phyloP scores from a whole-genome alignment of 106 monocot species.

The Apostasia shenzhenica region DNA sequence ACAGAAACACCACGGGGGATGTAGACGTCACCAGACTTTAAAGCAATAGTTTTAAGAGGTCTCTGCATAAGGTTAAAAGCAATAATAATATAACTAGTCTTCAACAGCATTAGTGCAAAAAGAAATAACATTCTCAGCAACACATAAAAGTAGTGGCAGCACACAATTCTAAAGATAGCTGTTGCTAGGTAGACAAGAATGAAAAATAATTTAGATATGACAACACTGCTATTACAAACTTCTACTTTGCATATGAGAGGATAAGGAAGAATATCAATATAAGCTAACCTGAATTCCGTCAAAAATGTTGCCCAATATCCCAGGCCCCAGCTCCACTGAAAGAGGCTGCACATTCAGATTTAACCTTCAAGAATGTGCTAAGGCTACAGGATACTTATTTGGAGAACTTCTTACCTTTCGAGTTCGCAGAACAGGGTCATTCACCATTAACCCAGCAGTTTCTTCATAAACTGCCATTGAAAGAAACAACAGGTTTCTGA shows the following conservation, averaged over 20 bases:
- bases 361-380: background rate
- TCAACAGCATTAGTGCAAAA: too few species aligned
- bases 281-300: constrained; percentile 91
- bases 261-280: background rate
- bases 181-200: too few species aligned
- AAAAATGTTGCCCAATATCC: constrained; percentile 98
- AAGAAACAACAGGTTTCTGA: background rate
- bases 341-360: constrained; percentile 59
- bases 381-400: background rate
- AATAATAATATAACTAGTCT: too few species aligned
- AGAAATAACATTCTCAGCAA: too few species aligned
- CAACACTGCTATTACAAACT: too few species aligned
- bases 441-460: constrained; percentile 94
- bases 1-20: constrained; percentile 99
- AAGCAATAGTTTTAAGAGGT: constrained; percentile 89
- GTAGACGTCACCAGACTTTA: constrained; percentile 95
- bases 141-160: too few species aligned
- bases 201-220: too few species aligned
- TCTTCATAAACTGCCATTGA: constrained; percentile 88
- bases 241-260: too few species aligned
- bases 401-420: constrained; percentile 44
- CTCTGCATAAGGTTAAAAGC: constrained; percentile 30
- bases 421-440: constrained; percentile 96
- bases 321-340: constrained; percentile 97
- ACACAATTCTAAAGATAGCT: too few species aligned